Evolutionary conservation across 108 stramenopile genomes (phyloP).

Genomic region (Poteriospumella lacustris): DNA sequence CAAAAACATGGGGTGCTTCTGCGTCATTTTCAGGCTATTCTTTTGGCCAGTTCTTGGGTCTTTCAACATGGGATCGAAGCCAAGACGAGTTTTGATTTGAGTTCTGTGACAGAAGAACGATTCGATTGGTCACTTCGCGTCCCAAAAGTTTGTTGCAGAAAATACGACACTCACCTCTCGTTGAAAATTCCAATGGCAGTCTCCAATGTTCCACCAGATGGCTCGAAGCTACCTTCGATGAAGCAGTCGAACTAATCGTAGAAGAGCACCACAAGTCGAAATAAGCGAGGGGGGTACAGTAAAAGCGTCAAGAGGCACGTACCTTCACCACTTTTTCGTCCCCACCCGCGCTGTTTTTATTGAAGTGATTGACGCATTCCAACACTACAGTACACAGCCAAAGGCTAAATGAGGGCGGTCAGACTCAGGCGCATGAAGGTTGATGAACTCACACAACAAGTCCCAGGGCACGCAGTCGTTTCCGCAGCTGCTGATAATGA

Average conservation of each 20-base stretch:
- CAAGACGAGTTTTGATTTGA: conserved; percentile 10
- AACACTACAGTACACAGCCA: neutral
- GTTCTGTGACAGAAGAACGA: neutral
- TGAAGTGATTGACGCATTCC: neutral
- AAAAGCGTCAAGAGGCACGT: neutral
- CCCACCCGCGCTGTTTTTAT: conserved; percentile 22
- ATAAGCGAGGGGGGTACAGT: too few species aligned
- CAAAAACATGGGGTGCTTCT: neutral
- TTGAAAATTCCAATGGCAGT: conserved; percentile 28
- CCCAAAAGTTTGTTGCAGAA: neutral
- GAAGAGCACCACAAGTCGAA: neutral
- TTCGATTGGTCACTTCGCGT: neutral
- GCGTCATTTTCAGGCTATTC: neutral
- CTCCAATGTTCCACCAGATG: conserved; percentile 37
- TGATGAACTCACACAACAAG: conserved; percentile 31
- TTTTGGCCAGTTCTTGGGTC: conserved; percentile 15
- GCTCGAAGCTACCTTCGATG: conserved; percentile 22
- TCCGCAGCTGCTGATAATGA: conserved; percentile 70
- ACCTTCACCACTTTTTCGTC: neutral
- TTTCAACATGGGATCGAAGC: conserved; percentile 43
- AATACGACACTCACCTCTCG: neutral
- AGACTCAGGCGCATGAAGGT: neutral
- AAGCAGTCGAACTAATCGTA: conserved; percentile 19
- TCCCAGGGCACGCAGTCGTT: conserved; percentile 85
- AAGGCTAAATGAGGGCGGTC: neutral